These are phyloP conservation scores for Saccharomycopsis synnaedendra DNA, from an alignment of 805 yeast species.

Conservation along the genomic window DNA sequence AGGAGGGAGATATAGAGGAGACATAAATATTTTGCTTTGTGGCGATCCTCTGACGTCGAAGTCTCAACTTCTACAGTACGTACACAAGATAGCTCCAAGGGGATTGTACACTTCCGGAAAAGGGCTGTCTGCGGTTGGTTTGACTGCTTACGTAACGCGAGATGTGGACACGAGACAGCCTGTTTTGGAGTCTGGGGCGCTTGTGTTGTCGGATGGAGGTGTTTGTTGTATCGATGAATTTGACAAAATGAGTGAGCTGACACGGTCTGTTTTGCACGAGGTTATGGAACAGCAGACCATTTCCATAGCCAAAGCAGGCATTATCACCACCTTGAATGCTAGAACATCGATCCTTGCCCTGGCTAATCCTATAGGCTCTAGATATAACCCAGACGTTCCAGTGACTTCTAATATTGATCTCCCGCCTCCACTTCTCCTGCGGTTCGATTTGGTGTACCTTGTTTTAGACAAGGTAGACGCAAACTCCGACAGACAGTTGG, in stretches of 20 bases:
- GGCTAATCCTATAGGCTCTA: conserved; percentile 93
- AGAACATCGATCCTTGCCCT: conserved; percentile 92
- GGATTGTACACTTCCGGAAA: conserved; percentile 98
- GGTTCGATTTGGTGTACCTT: conserved; percentile 90
- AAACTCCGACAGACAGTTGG: conserved; percentile 70
- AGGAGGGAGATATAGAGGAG: conserved; percentile 95
- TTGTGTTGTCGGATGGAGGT: conserved; percentile 95
- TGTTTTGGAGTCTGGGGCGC: conserved; percentile 92
- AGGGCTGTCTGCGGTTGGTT: conserved; percentile 98
- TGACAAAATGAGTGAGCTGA: conserved; percentile 92
- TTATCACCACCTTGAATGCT: conserved; percentile 92
- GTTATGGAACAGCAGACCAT: conserved; percentile 99
- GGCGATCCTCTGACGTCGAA: conserved; percentile 99
- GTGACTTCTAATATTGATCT: conserved; percentile 92
- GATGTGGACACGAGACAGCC: conserved; percentile 89
- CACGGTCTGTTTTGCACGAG: conserved; percentile 92
- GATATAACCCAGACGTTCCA: conserved; percentile 90
- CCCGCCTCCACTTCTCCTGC: conserved; percentile 90
- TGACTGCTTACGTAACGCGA: conserved; percentile 92
- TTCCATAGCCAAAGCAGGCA: conserved; percentile 96
- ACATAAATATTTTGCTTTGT: conserved; percentile 79
- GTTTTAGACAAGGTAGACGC: conserved; percentile 91
- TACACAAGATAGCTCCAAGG: conserved; percentile 94
- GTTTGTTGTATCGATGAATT: conserved; percentile 98
- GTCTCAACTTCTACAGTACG: conserved; percentile 88